Base-by-base conservation (phyloP, 208 protist genomes). In the Trypanosomatidae sp. region DNA sequence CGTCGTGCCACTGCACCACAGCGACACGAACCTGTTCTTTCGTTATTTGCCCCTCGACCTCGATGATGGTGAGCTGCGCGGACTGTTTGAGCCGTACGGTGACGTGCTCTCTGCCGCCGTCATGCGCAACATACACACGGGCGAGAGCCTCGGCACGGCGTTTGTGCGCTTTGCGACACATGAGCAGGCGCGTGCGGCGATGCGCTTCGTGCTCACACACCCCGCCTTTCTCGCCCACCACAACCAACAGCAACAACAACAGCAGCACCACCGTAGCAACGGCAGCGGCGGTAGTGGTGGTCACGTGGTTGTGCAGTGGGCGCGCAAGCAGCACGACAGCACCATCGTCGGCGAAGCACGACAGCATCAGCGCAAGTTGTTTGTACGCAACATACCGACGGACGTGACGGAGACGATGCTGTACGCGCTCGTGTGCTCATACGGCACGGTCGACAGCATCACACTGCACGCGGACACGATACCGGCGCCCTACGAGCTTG, bases 341-440 rank as follows among this genome's bases (percentile, higher is more conserved):
- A 53, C 66, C 20, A 61, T 77, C 3, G 64, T 80, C 28, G 69
- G 75, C 15, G 62, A 85, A 38, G 69, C 62, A 22, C 61, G 66
- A 10, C 52, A 41, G 24, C 33, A 60, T 37, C 76, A 67, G 6
- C 56, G 56, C n/a, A 90, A 90, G 51, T 44, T 90, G 3, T 90
- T 90, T 43, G 52, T 90, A 5, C 71, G 80, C 24, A 90, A 90
- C 42, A 69, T 90, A 16, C 80, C 80, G 6, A 28, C 56, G 7
- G 53, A 64, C 15, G 57, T 89, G 1, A 67, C 52, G 3, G 30
- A 46, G 1, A 50, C 26, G 6, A 56, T 61, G 16, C 49, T 89
- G 48, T 38, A 35, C 11, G 21, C 23, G 2, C 43, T 80, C 22
- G 65, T 81, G 21, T 44, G 24, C 4, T 16, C 15, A 8, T 81